Conservation (phyloP, 768 basidiomycete genomes). For the Russula sp. region DNA sequence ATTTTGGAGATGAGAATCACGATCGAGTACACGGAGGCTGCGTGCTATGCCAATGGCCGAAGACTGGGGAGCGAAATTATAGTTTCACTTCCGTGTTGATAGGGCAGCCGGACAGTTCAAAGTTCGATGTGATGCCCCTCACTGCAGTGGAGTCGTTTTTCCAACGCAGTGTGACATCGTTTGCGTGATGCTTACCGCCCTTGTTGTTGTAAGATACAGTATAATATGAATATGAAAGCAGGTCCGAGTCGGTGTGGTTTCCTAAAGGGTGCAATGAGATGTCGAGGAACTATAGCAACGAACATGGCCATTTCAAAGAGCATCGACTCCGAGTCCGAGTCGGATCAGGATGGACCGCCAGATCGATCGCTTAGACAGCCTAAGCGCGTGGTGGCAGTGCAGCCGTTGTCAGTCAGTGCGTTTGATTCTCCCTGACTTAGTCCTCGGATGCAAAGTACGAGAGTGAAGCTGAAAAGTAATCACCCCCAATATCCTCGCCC, state of each 20-base stretch:
- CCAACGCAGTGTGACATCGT: background rate
- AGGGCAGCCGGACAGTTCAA: background rate
- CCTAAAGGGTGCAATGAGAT: slow-evolving; percentile 3
- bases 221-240: slow-evolving; percentile 1
- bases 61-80: slow-evolving; percentile 4
- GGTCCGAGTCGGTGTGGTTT: background rate
- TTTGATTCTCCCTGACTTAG: background rate
- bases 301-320: slow-evolving; percentile 9
- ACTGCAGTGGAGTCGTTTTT: background rate
- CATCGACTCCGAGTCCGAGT: background rate
- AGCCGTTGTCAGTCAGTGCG: background rate
- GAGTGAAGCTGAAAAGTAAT: background rate
- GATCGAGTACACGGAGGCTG: slow-evolving; percentile 16
- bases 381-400: slow-evolving; percentile 20
- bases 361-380: background rate
- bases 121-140: slow-evolving; percentile 9
- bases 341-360: background rate
- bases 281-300: slow-evolving; percentile 21
- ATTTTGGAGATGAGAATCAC: slow-evolving; percentile 11
- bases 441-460: background rate
- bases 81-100: slow-evolving; percentile 9
- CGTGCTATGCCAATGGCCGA: background rate
- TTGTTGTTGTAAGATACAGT: background rate
- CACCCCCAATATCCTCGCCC: background rate
- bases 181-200: slow-evolving; percentile 1